Percentiles rank a stretch among this genome's conserved stretches.
phyloP scores from a whole-genome alignment of 1,284 basidiomycete genomes.

The Irpex rosettiformis region DNA sequence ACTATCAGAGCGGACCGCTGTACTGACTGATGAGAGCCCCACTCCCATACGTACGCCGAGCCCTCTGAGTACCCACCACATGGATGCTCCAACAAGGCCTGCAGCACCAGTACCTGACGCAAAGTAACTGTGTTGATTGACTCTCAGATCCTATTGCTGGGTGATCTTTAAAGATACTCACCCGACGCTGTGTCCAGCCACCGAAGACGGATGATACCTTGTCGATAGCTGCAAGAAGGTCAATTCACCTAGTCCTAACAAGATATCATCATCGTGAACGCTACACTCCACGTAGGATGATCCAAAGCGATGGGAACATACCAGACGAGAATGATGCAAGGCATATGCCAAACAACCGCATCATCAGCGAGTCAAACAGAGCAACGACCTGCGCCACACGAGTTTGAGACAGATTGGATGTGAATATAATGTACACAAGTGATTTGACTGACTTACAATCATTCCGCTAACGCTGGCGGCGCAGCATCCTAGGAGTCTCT shows the following conservation, averaged over 20 bases:
- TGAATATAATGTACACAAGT: no score
- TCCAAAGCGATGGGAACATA: constrained; percentile 21
- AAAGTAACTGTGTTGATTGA: constrained; percentile 56
- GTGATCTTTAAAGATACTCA: constrained; percentile 27
- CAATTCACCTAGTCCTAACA: constrained; percentile 82
- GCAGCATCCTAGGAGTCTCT: constrained; percentile 76
- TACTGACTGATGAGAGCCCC: constrained; percentile 70
- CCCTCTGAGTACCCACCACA: constrained; percentile 93
- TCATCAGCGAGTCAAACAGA: constrained; percentile 61
- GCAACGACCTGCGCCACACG: constrained; percentile 70
- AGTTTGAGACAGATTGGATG: neutral
- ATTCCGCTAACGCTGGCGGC: constrained; percentile 75
- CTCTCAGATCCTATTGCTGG: neutral
- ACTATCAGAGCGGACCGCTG: constrained; percentile 3
- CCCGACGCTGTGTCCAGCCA: constrained; percentile 72
- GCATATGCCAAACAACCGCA: constrained; percentile 83
- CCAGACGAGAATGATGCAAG: constrained; percentile 91
- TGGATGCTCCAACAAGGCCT: constrained; percentile 85
- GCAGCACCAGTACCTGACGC: constrained; percentile 93
- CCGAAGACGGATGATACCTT: constrained; percentile 66
- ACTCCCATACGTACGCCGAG: constrained; percentile 85
- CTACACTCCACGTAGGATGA: neutral
- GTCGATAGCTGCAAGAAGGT: constrained; percentile 95
- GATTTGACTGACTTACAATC: constrained; percentile 55
- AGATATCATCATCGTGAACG: neutral